Evolutionary conservation across 768 basidiomycete genomes (phyloP), one percentile per base, ranked within the genome.

Genomic region (Xerocomus brunneocitrinus): DNA sequence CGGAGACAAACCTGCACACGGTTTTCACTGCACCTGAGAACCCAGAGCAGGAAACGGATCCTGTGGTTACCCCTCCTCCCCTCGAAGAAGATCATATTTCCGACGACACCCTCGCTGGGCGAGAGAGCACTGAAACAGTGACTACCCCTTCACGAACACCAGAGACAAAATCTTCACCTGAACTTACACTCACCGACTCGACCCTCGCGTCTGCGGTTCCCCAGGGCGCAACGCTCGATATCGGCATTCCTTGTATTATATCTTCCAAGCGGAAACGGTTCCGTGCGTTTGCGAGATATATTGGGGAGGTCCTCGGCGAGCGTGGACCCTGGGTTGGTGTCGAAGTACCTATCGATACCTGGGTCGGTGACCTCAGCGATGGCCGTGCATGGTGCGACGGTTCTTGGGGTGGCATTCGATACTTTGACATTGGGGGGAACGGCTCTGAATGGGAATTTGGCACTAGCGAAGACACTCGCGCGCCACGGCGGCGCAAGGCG

Each of bases 191-290:
- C 22, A 64, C 60, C 1, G 62, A 67, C 38, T 63, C 60, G 3
- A 60, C 70, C 19, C 58, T 70, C 39, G 58, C 58, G 7, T 61
- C 59, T 4, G 35, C 58, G 16, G 56, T 56, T 4, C 71, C 59
- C 3, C 56, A 56, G 8, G 91, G 91, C 1, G 83, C 85, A 3
- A 88, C 84, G 10, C 80, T 95, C 34, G 86, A 89, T 34, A 83
- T 93, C 27, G 91, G 91, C 8, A 94, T 94, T 32, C 90, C 92
- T 0, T 94, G 92, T 71, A 91, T 94, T 66, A 87, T 94, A 57
- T 81, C 89, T 3, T 87, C 85, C 39, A 88, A 89, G 65, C 79
- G 87, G 35, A 85, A 86, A 57, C 80, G 90, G 8, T 91, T 94
- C 78, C 84, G 87, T 47, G 92, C 92, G 1, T 87, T 83, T 62